These are phyloP conservation scores for Penicillium steckii DNA, from an alignment of 495 filamentous ascomycete genomes.

Conservation along the genomic window DNA sequence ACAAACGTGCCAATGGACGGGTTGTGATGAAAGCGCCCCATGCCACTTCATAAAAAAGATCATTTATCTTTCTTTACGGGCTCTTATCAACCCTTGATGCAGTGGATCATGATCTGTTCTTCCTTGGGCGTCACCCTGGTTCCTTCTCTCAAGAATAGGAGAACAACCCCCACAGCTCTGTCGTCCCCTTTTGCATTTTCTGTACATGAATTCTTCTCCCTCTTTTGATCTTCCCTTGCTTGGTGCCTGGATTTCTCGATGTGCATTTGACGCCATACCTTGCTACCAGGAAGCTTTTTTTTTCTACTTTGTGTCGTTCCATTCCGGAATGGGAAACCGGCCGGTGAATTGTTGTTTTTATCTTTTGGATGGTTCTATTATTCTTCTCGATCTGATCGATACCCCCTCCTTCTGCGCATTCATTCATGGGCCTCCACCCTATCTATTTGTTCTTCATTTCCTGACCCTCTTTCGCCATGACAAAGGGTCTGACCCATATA, in stretches of 20 bases:
- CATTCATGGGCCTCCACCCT: conserved; percentile 4
- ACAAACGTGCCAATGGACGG: conserved; percentile 49
- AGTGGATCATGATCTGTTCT: not conserved
- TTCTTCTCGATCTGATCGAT: conserved; percentile 17
- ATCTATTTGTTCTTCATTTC: not conserved
- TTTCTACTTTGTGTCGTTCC: conserved; percentile 9
- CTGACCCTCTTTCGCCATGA: not conserved
- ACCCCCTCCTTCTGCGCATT: conserved; percentile 3
- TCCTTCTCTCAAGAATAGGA: not conserved
- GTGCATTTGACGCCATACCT: conserved; percentile 4
- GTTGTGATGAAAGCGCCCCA: conserved; percentile 36
- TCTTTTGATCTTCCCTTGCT: conserved; percentile 5
- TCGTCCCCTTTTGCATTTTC: conserved; percentile 8
- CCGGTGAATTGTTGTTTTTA: conserved; percentile 9
- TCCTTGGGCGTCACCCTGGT: conserved; percentile 1
- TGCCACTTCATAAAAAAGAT: conserved; percentile 12
- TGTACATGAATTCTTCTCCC: conserved; percentile 23
- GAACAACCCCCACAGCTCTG: not conserved
- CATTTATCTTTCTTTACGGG: not conserved
- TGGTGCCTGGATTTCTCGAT: conserved; percentile 15
- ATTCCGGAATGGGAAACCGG: conserved; percentile 3
- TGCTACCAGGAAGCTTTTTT: not conserved
- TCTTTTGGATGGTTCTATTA: conserved; percentile 9
- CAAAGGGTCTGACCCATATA: not conserved
- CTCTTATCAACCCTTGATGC: not conserved